Base-by-base conservation (phyloP, 176 grass and related monocot genomes). In the Hordeum marinum region DNA sequence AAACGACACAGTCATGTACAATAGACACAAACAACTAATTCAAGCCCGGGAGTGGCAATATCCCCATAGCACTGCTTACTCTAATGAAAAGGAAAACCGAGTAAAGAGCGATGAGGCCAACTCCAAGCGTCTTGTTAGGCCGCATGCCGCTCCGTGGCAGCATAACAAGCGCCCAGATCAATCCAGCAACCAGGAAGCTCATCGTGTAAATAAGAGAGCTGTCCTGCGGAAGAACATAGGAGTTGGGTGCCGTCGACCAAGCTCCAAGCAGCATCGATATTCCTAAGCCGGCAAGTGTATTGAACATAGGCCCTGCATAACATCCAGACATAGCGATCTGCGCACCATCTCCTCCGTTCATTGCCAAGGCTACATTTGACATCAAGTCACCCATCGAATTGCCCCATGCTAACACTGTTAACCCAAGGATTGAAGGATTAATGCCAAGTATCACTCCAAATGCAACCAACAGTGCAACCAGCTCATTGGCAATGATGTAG, bases 271-370 rank as follows among this genome's bases (percentile, higher is more conserved):
- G 79, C 96, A 99, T 96, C 0, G 93, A 91, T 70, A 99, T 85
- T 65, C 96, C 96, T 69, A 99, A 76, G 78, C 96, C 96, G 73
- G 96, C 96, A 72, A 99, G 90, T 34, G 93, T 99, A 37, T 99
- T 99, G 75, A 99, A 99, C 93, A 99, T 99, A n/a, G 96, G 93
- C 20, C 96, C 96, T 50, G 96, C 96, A 82, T 99, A 99, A 70
- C 96, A 99, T 79, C 96, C 93, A 75, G 96, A 96, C 90, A 99
- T 96, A 7, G 96, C 96, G 46, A 99, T 96, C 89, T 99, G 96
- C 58, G 89, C 91, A 2, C 96, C 90, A 0, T 96, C 96, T 63
- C 96, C 93, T 18, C 93, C 96, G 80, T 94, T 99, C 83, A 99
- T 84, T 11, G 96, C 89, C 76, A 99, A 75, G 85, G 91, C 96